phyloP scores from a whole-genome alignment of 805 yeast species.

The Priceomyces haplophilus region DNA sequence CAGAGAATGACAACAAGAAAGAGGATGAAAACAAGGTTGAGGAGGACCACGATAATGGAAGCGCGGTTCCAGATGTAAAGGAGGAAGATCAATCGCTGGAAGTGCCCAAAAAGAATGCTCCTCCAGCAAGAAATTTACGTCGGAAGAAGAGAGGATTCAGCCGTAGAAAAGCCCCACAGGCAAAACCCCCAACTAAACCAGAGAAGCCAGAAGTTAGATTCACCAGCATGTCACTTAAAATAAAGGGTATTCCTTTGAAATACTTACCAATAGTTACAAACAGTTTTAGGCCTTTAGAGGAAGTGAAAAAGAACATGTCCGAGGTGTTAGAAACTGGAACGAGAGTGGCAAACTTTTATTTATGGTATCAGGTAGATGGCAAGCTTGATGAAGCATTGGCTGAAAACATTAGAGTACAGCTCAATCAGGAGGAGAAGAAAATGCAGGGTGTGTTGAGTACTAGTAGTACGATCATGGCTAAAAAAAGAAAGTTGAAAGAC shows the following conservation, averaged over 20 bases:
- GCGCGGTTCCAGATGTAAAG: too few species aligned
- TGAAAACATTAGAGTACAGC: slow-evolving; percentile 57
- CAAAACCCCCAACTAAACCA: slow-evolving; percentile 29
- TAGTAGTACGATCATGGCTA: slow-evolving; percentile 16
- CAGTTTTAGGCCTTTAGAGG: slow-evolving; percentile 57
- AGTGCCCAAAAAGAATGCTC: slow-evolving; percentile 11
- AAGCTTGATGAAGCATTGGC: slow-evolving; percentile 64
- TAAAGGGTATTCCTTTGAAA: slow-evolving; percentile 64
- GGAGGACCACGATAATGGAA: slow-evolving; percentile 7
- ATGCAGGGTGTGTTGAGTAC: slow-evolving; percentile 32
- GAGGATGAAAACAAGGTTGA: slow-evolving; percentile 12
- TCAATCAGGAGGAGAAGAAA: slow-evolving; percentile 52
- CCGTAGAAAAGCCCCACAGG: slow-evolving; percentile 12
- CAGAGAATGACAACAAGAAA: slow-evolving; percentile 17
- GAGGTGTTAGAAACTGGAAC: slow-evolving; percentile 57
- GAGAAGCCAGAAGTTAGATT: slow-evolving; percentile 44
- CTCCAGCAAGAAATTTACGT: slow-evolving; percentile 14
- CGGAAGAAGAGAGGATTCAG: slow-evolving; percentile 13
- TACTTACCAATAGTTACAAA: slow-evolving; percentile 62
- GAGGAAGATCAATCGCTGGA: slow-evolving; percentile 11
- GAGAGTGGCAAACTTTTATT: slow-evolving; percentile 56
- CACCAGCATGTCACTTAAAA: slow-evolving; percentile 64
- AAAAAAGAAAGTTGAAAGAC: slow-evolving; percentile 35
- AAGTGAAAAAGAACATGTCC: slow-evolving; percentile 61
- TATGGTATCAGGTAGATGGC: slow-evolving; percentile 86